phyloP scores from a whole-genome alignment of 2,329 filamentous ascomycete genomes.

The Cercospora nicotianae region DNA sequence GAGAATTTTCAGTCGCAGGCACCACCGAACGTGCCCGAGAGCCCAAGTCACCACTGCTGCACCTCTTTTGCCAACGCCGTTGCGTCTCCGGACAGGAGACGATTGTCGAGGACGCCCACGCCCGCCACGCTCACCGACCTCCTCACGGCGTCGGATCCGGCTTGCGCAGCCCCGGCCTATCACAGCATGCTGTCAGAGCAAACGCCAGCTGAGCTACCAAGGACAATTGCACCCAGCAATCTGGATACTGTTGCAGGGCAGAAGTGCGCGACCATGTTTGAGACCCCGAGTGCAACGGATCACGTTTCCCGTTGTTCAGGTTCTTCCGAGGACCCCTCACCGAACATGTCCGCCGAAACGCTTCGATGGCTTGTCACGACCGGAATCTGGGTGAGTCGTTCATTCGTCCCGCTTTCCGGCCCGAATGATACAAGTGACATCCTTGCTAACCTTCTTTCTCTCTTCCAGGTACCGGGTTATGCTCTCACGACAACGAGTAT shows the following conservation, averaged over 20 bases:
- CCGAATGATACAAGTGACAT: background rate
- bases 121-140: constrained; percentile 59
- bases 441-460: background rate
- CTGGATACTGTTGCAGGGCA: constrained; percentile 10
- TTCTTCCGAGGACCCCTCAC: background rate
- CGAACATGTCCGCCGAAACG: constrained; percentile 4
- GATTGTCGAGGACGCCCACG: background rate
- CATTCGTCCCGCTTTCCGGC: background rate
- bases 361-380: constrained; percentile 17
- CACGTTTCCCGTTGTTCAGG: background rate
- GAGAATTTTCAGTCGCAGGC: background rate
- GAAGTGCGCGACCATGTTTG: constrained; percentile 8
- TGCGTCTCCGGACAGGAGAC: background rate
- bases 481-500: background rate
- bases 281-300: background rate
- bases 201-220: background rate
- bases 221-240: background rate
- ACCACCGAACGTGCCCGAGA: background rate
- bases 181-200: constrained; percentile 2
- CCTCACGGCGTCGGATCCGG: constrained; percentile 40
- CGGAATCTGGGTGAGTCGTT: background rate
- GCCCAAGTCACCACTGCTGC: background rate
- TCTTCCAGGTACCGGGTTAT: background rate
- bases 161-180: constrained; percentile 2
- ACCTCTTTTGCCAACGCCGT: background rate